Conservation (phyloP, 2,329 filamentous ascomycete species). For the Calonectria pteridis region DNA sequence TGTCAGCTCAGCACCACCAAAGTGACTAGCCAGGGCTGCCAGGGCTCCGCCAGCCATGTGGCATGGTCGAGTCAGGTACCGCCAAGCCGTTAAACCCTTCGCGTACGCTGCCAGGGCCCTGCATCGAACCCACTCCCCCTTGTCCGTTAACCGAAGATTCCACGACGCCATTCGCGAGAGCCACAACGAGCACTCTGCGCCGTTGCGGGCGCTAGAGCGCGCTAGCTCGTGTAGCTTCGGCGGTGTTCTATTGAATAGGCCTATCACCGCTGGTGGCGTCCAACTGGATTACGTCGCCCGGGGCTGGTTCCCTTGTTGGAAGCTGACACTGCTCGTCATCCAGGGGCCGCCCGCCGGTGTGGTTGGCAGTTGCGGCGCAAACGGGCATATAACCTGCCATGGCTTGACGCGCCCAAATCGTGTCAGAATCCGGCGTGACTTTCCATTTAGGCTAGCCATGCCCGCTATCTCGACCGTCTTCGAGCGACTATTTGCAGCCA, state of each 20-base stretch:
- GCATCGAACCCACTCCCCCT: neutral
- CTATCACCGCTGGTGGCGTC: neutral
- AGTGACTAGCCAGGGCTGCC: neutral
- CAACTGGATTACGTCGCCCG: conserved; percentile 2
- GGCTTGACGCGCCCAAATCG: neutral
- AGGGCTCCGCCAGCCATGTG: conserved; percentile 12
- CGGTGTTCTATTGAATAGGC: neutral
- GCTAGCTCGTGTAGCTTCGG: conserved; percentile 12
- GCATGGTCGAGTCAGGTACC: conserved; percentile 7
- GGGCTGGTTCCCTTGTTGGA: neutral
- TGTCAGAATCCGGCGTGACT: neutral
- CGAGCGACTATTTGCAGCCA: neutral
- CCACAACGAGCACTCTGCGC: neutral
- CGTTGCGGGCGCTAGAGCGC: conserved; percentile 12
- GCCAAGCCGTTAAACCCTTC: neutral
- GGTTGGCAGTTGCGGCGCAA: neutral
- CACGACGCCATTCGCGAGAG: conserved; percentile 4
- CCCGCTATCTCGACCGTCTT: neutral
- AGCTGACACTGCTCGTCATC: neutral
- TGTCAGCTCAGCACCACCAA: neutral
- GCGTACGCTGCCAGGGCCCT: neutral
- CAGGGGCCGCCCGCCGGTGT: neutral
- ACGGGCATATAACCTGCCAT: neutral
- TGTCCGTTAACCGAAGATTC: conserved; percentile 14
- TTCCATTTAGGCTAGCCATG: neutral